Base-by-base conservation (phyloP, 2,329 filamentous ascomycete genomes). In the Teratosphaeria epicoccoides region DNA sequence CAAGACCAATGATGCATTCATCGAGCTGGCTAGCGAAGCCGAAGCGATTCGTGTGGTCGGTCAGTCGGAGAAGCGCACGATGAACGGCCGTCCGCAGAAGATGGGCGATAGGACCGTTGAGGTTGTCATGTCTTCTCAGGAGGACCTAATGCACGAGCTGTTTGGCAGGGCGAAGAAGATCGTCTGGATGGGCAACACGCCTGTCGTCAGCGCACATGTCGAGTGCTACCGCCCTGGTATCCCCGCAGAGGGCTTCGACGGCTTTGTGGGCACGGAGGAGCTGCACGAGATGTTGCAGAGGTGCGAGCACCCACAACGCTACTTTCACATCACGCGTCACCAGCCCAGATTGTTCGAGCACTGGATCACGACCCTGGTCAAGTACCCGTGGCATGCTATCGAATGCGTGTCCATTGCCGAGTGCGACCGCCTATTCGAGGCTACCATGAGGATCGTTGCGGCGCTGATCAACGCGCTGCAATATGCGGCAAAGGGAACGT, bases 1-100 rank as follows among this genome's bases (percentile, higher is more conserved):
- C 17, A 79, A 79, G 66, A 79, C 76, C 1, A 76, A 76, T 70
- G 75, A 78, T 49, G 74, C 70, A 53, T 80, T 70, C 56, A 68
- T 77, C 37, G 76, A 80, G 51, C 69, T 78, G 29, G 54, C 60
- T n/a, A 62, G 55, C 17, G 46, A 51, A 0, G 52, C 53, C 9
- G 71, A 73, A 56, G 76, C 76, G 0, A 50, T 64, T 14, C 61
- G 63, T 11, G 61, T 69, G 3, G 63, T 71, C 7, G 57, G 63
- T 10, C 68, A 69, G 40, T 66, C 73, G 49, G 67, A 68, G 17
- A 61, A 64, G 28, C 64, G 66, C 14, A 63, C 66, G 48, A 63
- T 65, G 11, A 63, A 62, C 49, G 65, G 64, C 37, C 70, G 67
- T 55, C 62, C 65, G 25, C 71, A 70, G 57, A 72, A 71, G 50